phyloP scores from a whole-genome alignment of 169 alveolate species.

The Plasmodium falciparum region DNA sequence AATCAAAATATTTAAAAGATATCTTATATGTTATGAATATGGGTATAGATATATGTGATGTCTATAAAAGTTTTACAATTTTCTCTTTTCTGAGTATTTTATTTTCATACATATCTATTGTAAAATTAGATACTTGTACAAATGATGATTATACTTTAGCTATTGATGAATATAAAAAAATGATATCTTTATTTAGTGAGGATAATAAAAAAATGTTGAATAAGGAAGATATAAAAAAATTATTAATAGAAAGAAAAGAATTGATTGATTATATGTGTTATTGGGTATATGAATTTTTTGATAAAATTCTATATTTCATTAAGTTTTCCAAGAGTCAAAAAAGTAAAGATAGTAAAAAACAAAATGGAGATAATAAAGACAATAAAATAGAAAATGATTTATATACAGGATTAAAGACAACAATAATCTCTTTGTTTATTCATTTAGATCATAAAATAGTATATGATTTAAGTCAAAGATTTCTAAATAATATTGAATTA shows the following conservation, averaged over 20 bases:
- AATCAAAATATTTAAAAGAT: conserved; percentile 39
- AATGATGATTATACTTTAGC: conserved; percentile 18
- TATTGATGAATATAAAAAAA: conserved; percentile 27
- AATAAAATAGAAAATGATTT: conserved; percentile 50
- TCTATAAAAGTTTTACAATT: conserved; percentile 70
- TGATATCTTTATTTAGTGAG: background rate
- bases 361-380: conserved; percentile 61
- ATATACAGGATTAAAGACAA: conserved; percentile 64
- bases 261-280: conserved; percentile 53
- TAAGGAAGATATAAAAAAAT: conserved; percentile 26
- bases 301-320: conserved; percentile 54
- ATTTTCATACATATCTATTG: conserved; percentile 64
- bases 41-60: conserved; percentile 73
- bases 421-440: conserved; percentile 44
- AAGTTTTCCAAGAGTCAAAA: conserved; percentile 55
- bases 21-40: conserved; percentile 46
- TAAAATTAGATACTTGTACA: conserved; percentile 30
- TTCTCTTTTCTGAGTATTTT: conserved; percentile 61
- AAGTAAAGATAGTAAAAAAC: conserved; percentile 49
- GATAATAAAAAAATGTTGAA: background rate
- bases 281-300: conserved; percentile 73
- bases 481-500: conserved; percentile 53
- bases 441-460: conserved; percentile 65
- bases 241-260: conserved; percentile 45
- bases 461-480: conserved; percentile 48